Percentiles rank a stretch among this genome's conserved stretches.
Conservation (phyloP, 257 asterid genomes). For the Nyctanthes arbortristis region DNA sequence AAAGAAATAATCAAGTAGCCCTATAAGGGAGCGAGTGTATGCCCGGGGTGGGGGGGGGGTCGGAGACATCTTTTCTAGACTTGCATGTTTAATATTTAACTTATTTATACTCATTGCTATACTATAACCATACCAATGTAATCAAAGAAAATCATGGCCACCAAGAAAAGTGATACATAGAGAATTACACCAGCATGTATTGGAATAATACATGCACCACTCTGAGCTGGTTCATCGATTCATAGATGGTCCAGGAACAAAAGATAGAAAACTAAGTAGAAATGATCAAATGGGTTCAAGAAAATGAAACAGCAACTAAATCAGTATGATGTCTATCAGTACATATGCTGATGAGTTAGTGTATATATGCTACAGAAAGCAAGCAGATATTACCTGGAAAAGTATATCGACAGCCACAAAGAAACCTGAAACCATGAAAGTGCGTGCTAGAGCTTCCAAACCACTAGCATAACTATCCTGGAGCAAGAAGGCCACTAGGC, state of each 20-base stretch:
- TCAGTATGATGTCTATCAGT: slow-evolving; percentile 1
- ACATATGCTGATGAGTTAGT: not conserved
- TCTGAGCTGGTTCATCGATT: not conserved
- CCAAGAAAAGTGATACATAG: no score
- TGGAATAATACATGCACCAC: not conserved
- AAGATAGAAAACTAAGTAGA: not conserved
- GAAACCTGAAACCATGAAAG: slow-evolving; percentile 74
- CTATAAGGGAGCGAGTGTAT: no score
- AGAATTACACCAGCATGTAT: no score
- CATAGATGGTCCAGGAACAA: not conserved
- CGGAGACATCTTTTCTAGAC: no score
- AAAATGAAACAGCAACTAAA: not conserved
- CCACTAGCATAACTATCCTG: slow-evolving; percentile 81
- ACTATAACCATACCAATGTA: no score
- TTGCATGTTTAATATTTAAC: no score
- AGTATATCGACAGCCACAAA: slow-evolving; percentile 72
- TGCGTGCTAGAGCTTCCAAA: slow-evolving; percentile 78
- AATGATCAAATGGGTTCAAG: not conserved
- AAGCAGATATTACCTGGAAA: slow-evolving; percentile 62
- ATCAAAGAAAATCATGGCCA: no score
- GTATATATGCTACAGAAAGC: not conserved
- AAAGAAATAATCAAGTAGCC: no score
- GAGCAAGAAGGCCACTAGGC: slow-evolving; percentile 80
- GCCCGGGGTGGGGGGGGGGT: no score
- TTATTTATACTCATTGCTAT: no score